Evolutionary conservation across 176 grass and related monocot species (phyloP), one percentile per base, ranked within the genome.

Genomic region (Bromus sterilis): DNA sequence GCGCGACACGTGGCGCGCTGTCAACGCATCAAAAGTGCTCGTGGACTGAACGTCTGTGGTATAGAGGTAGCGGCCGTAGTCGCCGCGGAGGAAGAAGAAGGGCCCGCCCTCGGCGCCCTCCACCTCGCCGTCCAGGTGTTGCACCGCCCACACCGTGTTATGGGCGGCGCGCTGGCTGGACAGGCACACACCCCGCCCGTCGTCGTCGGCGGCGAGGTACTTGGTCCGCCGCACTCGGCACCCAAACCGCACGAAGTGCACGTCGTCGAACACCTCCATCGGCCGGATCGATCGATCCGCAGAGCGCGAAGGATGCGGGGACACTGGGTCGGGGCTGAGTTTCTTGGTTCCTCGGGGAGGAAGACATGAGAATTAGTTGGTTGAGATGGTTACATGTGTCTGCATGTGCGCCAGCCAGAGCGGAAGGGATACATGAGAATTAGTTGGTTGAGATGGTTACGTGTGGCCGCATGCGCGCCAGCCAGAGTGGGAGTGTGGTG

Each of bases 81-180:
- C 49, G 60, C 87, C 60, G 30, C 76, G 86, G 58, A 88, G 81
- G 35, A 79, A 68, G n/a, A 73, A 41, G 70, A 49, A 49, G 26
- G 70, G 70, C 70, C 70, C 70, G 70, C 70, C 70, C 70, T 73
- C 70, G 70, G 70, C 70, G 42, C 70, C 81, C 7, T 4, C 70
- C 26, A 30, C 70, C 14, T 41, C 70, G 15, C 70, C 42, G 8
- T 73, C 42, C 9, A 56, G 7, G 67, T n/a, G 76, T n/a, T 88
- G n/a, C 21, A 84, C 81, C 16, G 81, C 75, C 86, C 86, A 88
- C 46, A 88, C 81, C 29, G 69, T 33, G 86, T 88, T 88, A 59
- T 88, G 81, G 8, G 78, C 80, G 36, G 7, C n/a, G n/a, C 86
- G 81, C 43, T 79, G 86, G 58, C 15, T 39, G 15, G 69, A 24